phyloP scores from a whole-genome alignment of 106 monocot genomes.

The Platanthera zijinensis region DNA sequence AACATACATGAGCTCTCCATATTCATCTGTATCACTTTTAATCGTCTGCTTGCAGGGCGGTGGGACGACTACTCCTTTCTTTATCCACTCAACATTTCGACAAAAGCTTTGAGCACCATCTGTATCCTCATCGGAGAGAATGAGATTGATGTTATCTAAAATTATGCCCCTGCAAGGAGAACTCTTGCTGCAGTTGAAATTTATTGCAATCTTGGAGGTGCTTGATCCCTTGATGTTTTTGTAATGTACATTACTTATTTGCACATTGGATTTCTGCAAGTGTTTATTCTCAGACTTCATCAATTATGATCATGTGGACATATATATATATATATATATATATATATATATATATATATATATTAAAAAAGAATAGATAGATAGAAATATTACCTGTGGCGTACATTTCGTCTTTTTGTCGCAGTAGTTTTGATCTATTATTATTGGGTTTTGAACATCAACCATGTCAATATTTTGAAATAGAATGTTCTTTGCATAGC shows the following conservation, averaged over 20 bases:
- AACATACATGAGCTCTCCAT: background rate
- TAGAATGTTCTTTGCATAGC: constrained; percentile 46
- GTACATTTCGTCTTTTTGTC: constrained; percentile 43
- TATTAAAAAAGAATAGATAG: background rate
- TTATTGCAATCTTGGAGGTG: constrained; percentile 35
- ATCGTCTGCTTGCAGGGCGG: constrained; percentile 10
- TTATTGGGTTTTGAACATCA: constrained; percentile 50
- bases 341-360: background rate
- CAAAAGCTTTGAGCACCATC: constrained; percentile 22
- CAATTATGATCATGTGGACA: too few relatives aligned
- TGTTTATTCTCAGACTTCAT: background rate
- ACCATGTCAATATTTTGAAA: constrained; percentile 55
- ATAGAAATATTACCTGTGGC: constrained; percentile 29
- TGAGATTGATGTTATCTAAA: constrained; percentile 34
- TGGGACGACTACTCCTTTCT: constrained; percentile 27
- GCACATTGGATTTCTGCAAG: constrained; percentile 52
- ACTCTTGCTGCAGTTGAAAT: constrained; percentile 54
- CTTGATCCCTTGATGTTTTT: constrained; percentile 69
- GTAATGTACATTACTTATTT: constrained; percentile 53
- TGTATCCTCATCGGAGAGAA: constrained; percentile 13
- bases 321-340: background rate
- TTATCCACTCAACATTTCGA: constrained; percentile 27
- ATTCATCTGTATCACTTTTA: background rate
- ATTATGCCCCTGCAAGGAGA: constrained; percentile 34
- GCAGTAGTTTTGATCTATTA: constrained; percentile 84